phyloP scores from a whole-genome alignment of 169 alveolate genomes.

The Plasmodium coatneyi region DNA sequence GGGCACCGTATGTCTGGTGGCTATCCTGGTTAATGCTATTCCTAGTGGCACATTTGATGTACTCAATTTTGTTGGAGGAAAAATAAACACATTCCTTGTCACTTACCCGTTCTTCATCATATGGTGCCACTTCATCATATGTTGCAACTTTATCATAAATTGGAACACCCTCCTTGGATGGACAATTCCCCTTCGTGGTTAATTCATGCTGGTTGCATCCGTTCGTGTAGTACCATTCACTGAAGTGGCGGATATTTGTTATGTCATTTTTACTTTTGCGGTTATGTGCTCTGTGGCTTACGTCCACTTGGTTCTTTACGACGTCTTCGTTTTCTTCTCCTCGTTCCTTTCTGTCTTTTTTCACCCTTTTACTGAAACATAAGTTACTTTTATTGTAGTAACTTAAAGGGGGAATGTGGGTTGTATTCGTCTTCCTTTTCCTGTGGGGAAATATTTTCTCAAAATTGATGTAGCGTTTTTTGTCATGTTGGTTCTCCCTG shows the following conservation, averaged over 20 bases:
- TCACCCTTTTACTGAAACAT: background rate
- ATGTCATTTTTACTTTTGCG: slow-evolving; percentile 5
- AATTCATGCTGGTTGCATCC: background rate
- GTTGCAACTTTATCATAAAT: background rate
- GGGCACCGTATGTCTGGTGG: background rate
- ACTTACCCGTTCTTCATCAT: background rate
- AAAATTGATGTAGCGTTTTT: slow-evolving; percentile 8
- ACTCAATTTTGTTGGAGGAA: slow-evolving; percentile 52
- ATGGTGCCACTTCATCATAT: background rate
- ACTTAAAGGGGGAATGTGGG: background rate
- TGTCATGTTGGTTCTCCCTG: slow-evolving; percentile 2
- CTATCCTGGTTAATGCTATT: background rate
- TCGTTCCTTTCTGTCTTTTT: background rate
- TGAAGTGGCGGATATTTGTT: background rate
- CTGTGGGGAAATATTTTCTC: slow-evolving; percentile 6
- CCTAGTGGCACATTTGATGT: background rate
- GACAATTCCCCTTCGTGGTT: background rate
- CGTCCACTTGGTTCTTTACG: background rate
- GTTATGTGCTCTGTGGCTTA: background rate
- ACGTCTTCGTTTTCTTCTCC: background rate
- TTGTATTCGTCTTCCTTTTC: background rate
- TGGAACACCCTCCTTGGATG: background rate
- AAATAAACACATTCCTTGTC: background rate
- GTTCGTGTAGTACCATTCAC: background rate
- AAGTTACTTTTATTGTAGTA: background rate